Base-by-base conservation (phyloP, 1,284 basidiomycete genomes). In the Ustilago cynodontis region DNA sequence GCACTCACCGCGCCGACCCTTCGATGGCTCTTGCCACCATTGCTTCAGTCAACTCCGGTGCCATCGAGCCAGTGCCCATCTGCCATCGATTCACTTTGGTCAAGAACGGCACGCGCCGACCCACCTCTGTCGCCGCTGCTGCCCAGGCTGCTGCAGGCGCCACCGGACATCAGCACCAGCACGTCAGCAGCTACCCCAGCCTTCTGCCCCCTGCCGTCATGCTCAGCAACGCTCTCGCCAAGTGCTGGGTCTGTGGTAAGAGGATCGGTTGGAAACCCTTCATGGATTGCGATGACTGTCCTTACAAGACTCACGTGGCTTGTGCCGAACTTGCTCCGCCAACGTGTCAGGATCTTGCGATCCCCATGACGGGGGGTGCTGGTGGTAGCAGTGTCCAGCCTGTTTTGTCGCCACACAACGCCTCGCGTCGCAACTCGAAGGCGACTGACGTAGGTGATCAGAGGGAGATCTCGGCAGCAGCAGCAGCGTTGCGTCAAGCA, bases 281-380 rank as follows among this genome's bases (percentile, higher is more conserved):
- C 49, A 78, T 82, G 72, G 82, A 84, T 59, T 84, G 82, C 63
- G 82, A 84, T 51, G 82, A 84, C 53, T 84, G 82, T 50, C 81
- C 82, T 18, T 82, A 80, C 71, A 81, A 81, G 55, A 80, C 81
- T 18, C 82, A 84, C 65, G 81, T 82, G 5, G 79, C 65, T 13
- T 84, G 82, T 54, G 80, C 75, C 18, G 78, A 82, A 31, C 53
- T 81, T 14, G 82, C 82, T 6, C 76, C 75, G 13, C 78, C 81
- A 14, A 80, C 78, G 20, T 84, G 82, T 54, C 81, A 80, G 59
- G 81, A 82, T 39, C 28, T 82, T 10, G 26, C 55, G 2, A 80
- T 82, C 50, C 81, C 80, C 5, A 20, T 60, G 13, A 22, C 47
- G 2, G 62, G 53, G 8, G 51, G 22, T 20, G 47, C 59, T 1